Evolutionary conservation across 1,284 basidiomycete species (phyloP).

Genomic region (Cryptococcus floricola): DNA sequence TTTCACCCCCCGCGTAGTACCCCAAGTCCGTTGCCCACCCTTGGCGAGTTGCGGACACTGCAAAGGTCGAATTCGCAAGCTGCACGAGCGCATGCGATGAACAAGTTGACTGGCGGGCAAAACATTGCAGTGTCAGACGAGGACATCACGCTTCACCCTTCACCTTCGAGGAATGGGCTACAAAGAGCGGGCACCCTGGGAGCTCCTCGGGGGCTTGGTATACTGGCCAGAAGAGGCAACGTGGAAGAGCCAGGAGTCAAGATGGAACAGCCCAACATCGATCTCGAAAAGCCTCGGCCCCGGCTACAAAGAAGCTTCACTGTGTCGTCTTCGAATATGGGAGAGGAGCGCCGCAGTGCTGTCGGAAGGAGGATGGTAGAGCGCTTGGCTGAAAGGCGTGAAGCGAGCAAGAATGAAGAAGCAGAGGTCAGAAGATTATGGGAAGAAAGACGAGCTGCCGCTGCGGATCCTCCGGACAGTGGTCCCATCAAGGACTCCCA

Average conservation of each 20-base stretch:
- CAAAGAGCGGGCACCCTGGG: slow-evolving; percentile 37
- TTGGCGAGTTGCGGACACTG: slow-evolving; percentile 42
- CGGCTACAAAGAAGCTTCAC: slow-evolving; percentile 46
- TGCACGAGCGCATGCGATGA: slow-evolving; percentile 45
- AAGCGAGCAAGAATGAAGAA: slow-evolving; percentile 38
- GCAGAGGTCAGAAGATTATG: slow-evolving; percentile 35
- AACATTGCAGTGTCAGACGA: slow-evolving; percentile 17
- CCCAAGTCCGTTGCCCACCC: slow-evolving; percentile 42
- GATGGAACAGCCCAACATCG: background rate
- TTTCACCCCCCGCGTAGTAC: slow-evolving; percentile 27
- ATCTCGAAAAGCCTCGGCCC: slow-evolving; percentile 29
- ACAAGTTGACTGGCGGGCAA: slow-evolving; percentile 44
- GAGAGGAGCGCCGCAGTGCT: slow-evolving; percentile 47
- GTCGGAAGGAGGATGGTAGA: slow-evolving; percentile 49
- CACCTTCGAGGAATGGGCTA: slow-evolving; percentile 14
- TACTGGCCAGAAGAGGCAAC: background rate
- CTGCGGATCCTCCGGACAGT: slow-evolving; percentile 1
- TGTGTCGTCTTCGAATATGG: slow-evolving; percentile 45
- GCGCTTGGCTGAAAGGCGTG: slow-evolving; percentile 40
- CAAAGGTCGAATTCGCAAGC: slow-evolving; percentile 48
- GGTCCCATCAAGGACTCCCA: background rate
- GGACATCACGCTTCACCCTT: slow-evolving; percentile 21
- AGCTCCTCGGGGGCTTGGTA: slow-evolving; percentile 26
- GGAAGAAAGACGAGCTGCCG: slow-evolving; percentile 32
- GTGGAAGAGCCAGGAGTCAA: background rate